Conservation (phyloP, 129 eudicot species). For the Daucus carota region DNA sequence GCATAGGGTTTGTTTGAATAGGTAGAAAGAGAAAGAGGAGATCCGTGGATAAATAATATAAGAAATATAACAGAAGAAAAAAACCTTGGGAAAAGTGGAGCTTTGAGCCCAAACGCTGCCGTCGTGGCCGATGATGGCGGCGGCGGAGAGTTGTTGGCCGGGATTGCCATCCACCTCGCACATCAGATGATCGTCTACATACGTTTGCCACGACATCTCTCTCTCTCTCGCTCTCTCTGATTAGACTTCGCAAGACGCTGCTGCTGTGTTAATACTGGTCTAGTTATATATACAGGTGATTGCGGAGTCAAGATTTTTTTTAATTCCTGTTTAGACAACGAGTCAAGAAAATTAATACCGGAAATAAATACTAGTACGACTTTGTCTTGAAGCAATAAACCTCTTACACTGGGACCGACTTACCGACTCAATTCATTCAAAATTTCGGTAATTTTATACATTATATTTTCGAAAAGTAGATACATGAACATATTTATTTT, state of each 20-base stretch:
- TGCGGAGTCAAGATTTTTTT: background rate
- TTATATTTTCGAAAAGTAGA: no score
- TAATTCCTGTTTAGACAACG: no score
- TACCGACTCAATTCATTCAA: background rate
- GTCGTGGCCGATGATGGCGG: conserved; percentile 8
- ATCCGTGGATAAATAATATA: background rate
- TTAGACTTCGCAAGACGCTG: background rate
- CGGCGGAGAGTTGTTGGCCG: conserved; percentile 4
- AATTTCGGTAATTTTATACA: no score
- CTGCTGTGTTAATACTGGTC: background rate
- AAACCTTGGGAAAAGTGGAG: background rate
- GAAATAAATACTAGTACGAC: no score
- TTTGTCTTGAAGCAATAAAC: background rate
- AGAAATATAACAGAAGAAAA: no score
- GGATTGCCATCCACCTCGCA: conserved; percentile 5
- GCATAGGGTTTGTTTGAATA: no score
- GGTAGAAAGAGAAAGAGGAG: background rate
- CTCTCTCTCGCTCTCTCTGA: background rate
- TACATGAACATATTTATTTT: no score
- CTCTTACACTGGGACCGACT: background rate
- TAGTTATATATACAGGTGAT: background rate
- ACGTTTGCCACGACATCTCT: conserved; percentile 11
- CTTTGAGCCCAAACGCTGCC: conserved; percentile 14
- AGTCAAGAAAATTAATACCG: no score
- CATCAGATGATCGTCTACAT: conserved; percentile 7